Base-by-base conservation (phyloP, 768 basidiomycete species). In the Mycena olivaceomarginata region DNA sequence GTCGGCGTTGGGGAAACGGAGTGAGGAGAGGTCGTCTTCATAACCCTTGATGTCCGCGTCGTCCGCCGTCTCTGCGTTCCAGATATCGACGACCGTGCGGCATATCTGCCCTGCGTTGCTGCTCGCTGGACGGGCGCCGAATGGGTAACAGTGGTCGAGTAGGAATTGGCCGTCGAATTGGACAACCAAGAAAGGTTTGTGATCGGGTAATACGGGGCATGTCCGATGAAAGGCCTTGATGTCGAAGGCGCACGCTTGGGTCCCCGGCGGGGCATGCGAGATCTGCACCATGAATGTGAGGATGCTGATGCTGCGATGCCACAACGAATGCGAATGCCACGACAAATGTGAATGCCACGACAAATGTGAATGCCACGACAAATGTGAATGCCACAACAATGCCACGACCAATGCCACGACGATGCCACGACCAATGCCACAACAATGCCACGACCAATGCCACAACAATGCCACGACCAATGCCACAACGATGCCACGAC, bases 81-180 rank as follows among this genome's bases (percentile, higher is more conserved):
- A 67, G n/a, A 81, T 70, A 20, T 81, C 81, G 0, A 81, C 59
- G 0, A 72, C 15, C 0, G 82, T 80, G 20, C 80, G 77, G 1
- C 74, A 63, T 0, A 81, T 76, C 41, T 75, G 69, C 0, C 83
- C 83, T 8, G 82, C 66, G 16, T 80, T 81, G 15, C 82, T 79
- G 41, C 80, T 80, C 0, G 82, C 79, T 0, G 82, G 71, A 0
- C 56, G 16, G 0, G 79, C 74, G 1, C 83, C 80, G 56, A 82
- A 83, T 0, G 81, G 79, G 20, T 78, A 53, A 25, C 72, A 72
- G 65, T 84, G 82, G 22, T 84, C 75, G 1, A 82, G 74, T 8
- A 56, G 82, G 48, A 77, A 79, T n/a, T n/a, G 1, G 15, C 59
- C 71, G 0, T 76, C 45, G 7, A 70, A 72, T 4, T 60, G 51